A percentile compares a stretch with the other conserved stretches of the same genome.
phyloP scores from a whole-genome alignment of 805 yeast genomes.

The Pichia cephalocereana region DNA sequence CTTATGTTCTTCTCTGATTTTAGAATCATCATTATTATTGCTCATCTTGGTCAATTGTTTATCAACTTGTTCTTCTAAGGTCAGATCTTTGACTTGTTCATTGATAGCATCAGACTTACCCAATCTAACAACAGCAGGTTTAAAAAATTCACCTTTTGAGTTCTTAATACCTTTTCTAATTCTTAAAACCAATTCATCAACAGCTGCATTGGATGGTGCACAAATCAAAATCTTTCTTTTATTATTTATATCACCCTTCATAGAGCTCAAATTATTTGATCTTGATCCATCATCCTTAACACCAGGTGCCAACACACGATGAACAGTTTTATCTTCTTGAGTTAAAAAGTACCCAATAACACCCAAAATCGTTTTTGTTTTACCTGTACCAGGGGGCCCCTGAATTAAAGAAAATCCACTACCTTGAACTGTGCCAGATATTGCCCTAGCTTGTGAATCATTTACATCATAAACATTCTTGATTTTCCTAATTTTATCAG shows the following conservation, averaged over 20 bases:
- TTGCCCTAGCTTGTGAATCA: conserved; percentile 85
- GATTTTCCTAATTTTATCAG: conserved; percentile 32
- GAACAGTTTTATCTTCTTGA: conserved; percentile 5
- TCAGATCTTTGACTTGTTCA: conserved; percentile 68
- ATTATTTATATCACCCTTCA: conserved; percentile 3
- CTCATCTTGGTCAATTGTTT: conserved; percentile 32
- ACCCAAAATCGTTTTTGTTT: conserved; percentile 92
- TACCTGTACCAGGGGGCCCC: conserved; percentile 99
- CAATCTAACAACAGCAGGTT: conserved; percentile 70
- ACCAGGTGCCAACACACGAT: conserved; percentile 10
- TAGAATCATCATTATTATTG: conserved; percentile 30
- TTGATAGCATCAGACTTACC: conserved; percentile 88
- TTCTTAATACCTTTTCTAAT: conserved; percentile 61
- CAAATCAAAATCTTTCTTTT: conserved; percentile 69
- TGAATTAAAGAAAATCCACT: conserved; percentile 86
- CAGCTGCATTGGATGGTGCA: conserved; percentile 99
- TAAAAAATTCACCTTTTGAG: conserved; percentile 41
- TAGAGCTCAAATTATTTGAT: not conserved
- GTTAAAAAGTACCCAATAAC: conserved; percentile 72
- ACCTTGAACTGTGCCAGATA: conserved; percentile 56
- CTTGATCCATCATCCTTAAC: conserved; percentile 1
- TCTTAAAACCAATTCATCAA: conserved; percentile 86
- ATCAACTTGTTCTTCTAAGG: conserved; percentile 82
- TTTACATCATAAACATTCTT: conserved; percentile 54
- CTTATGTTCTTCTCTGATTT: conserved; percentile 41